Percentiles rank a stretch among this genome's conserved stretches.
phyloP scores from a whole-genome alignment of 176 grass and related monocot species.

The Carex parvula region DNA sequence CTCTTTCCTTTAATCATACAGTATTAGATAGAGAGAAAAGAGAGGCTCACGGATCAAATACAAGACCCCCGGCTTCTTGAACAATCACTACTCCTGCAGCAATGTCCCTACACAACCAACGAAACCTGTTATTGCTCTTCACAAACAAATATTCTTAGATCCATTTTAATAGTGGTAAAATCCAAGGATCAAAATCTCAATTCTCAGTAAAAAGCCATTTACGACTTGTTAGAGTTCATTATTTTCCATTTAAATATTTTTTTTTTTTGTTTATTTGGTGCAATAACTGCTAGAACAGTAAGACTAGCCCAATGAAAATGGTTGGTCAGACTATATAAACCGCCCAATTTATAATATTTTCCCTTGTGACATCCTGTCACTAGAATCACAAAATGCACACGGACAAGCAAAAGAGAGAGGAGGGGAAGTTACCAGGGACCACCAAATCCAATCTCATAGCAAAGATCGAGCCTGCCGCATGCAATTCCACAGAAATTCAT shows the following conservation, averaged over 20 bases:
- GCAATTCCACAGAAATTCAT: constrained; percentile 89
- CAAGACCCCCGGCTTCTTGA: constrained; percentile 79
- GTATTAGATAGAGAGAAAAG: neutral
- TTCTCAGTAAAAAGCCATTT: neutral
- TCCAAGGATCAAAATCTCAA: neutral
- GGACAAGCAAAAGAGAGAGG: neutral
- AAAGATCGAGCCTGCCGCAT: constrained; percentile 92
- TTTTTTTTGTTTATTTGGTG: neutral
- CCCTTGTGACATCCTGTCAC: neutral
- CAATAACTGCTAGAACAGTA: neutral
- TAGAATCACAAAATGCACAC: neutral
- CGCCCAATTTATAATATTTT: neutral
- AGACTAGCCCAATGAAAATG: neutral
- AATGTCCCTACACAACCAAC: constrained; percentile 61
- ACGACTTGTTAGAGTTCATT: neutral
- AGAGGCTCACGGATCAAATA: constrained; percentile 82
- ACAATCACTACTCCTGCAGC: constrained; percentile 89
- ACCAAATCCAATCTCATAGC: constrained; percentile 95
- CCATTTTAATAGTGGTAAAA: neutral
- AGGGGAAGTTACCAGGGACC: constrained; percentile 60
- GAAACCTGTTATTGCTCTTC: constrained; percentile 7
- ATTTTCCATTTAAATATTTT: neutral
- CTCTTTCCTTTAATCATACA: neutral
- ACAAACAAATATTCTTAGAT: neutral
- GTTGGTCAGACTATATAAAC: neutral